Evolutionary conservation across 345 rosid genomes (phyloP), one percentile per base, ranked within the genome.

Genomic region (Hirschfeldia incana): DNA sequence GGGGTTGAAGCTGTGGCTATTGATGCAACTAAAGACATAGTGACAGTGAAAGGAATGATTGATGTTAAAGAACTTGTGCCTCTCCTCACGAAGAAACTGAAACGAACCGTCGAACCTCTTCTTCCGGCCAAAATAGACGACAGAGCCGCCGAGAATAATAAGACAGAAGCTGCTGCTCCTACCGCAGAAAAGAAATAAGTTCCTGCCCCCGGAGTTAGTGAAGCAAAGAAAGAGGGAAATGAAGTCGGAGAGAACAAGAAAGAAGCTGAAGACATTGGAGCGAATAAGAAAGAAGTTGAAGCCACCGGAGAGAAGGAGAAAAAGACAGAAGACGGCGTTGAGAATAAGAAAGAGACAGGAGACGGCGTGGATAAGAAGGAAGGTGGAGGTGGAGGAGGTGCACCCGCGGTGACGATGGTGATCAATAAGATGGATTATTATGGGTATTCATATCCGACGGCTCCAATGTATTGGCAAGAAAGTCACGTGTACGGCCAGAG

Each of bases 1-100:
- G 99, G 99, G 0, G 96, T 95, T 51, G 76, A 76, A 0, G 28
- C 80, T 33, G 94, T 95, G 58, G 72, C 74, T 13, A 39, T 93
- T 0, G 96, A 91, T 62, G 85, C 65, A 53, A 85, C 80, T 2
- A 95, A 89, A 82, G 98, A 93, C 70, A 69, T 82, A 0, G 93
- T 95, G 15, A 83, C 89, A 11, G 93, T 93, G 13, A 91, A 86
- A 33, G 99, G 99, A 15, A 93, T 86, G 3, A 86, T 89, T 87
- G 96, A 92, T 72, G 87, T 78, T 3, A 87, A 90, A 75, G 87
- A 86, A 51, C 78, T 91, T 44, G 84, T 68, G 4, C 86, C 93
- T 13, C 69, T 81, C 39, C 90, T 95, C 49, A 69, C 65, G 21
- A 80, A 79, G 29, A 95, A 87, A 81, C 85, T 93, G 66, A 87